These are phyloP conservation scores for Allomyces arbusculus DNA, from an alignment of 192 early-diverging fungal genomes.

Conservation along the genomic window DNA sequence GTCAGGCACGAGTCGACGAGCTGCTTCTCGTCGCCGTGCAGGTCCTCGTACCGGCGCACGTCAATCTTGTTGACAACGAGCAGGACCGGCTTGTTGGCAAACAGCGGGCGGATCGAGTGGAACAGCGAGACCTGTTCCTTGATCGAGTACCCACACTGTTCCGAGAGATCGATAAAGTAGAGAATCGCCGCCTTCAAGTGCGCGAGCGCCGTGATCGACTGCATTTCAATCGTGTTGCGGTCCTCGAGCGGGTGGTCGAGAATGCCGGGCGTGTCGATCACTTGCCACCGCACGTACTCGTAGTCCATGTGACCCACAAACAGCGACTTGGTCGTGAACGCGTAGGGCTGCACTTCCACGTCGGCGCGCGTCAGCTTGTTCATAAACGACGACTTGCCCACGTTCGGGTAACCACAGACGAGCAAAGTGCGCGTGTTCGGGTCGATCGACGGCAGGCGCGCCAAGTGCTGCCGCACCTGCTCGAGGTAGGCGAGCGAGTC, in stretches of 20 bases:
- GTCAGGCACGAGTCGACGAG: constrained; percentile 36
- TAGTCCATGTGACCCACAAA: constrained; percentile 99
- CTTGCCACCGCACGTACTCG: constrained; percentile 99
- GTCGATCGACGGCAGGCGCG: constrained; percentile 94
- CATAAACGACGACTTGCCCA: constrained; percentile 95
- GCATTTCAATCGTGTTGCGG: constrained; percentile 99
- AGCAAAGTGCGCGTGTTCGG: constrained; percentile 98
- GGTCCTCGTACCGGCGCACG: constrained; percentile 53
- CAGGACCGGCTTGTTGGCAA: constrained; percentile 91
- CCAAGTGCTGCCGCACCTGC: constrained; percentile 97
- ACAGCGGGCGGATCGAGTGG: constrained; percentile 91
- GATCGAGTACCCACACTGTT: constrained; percentile 95
- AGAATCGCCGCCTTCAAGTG: constrained; percentile 88
- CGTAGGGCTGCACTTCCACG: constrained; percentile 99
- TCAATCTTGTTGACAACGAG: constrained; percentile 97
- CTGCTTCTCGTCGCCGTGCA: constrained; percentile 44
- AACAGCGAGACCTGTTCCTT: constrained; percentile 73
- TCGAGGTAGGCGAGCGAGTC: constrained; percentile 91
- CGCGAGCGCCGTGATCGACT: constrained; percentile 97
- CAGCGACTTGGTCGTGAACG: constrained; percentile 98
- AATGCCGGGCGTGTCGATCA: constrained; percentile 99
- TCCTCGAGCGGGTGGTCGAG: constrained; percentile 98
- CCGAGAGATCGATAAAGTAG: constrained; percentile 96
- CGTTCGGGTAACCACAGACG: constrained; percentile 99
- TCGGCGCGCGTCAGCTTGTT: constrained; percentile 98